Conservation (phyloP, 2,329 filamentous ascomycete species). For the Pseudogymnoascus sp. region DNA sequence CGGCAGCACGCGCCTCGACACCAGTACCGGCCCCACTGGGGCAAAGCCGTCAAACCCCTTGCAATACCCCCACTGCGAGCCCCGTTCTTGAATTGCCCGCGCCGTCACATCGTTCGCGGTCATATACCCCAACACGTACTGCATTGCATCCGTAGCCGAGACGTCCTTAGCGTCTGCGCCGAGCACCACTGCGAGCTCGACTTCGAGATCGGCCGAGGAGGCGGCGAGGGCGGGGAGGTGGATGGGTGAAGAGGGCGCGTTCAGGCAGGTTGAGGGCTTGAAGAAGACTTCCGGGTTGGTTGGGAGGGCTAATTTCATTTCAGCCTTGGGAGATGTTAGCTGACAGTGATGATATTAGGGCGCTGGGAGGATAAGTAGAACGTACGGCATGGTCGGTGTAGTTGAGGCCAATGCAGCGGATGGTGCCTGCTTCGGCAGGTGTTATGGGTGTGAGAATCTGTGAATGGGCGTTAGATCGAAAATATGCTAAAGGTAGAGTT, state of each 20-base stretch:
- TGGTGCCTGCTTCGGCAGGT: conserved; percentile 46
- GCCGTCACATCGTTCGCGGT: conserved; percentile 58
- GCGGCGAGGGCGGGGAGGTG: conserved; percentile 47
- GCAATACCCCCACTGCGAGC: conserved; percentile 52
- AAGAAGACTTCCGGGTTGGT: conserved; percentile 51
- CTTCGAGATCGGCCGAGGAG: conserved; percentile 40
- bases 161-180: conserved; percentile 41
- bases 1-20: conserved; percentile 35
- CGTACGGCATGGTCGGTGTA: conserved; percentile 31
- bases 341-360: not conserved
- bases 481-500: conserved; percentile 29
- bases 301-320: conserved; percentile 48
- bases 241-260: conserved; percentile 47
- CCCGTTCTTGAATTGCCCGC: conserved; percentile 48
- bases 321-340: conserved; percentile 38
- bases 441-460: conserved; percentile 46
- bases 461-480: conserved; percentile 23
- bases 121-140: conserved; percentile 59
- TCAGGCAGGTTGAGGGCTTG: conserved; percentile 50
- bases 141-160: conserved; percentile 47
- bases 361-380: not conserved
- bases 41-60: conserved; percentile 54
- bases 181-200: conserved; percentile 17
- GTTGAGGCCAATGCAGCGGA: conserved; percentile 55
- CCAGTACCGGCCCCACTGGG: conserved; percentile 46